Percentiles rank a stretch among this genome's conserved stretches.
Conservation (phyloP, 129 eudicot species). For the Centella asiatica region DNA sequence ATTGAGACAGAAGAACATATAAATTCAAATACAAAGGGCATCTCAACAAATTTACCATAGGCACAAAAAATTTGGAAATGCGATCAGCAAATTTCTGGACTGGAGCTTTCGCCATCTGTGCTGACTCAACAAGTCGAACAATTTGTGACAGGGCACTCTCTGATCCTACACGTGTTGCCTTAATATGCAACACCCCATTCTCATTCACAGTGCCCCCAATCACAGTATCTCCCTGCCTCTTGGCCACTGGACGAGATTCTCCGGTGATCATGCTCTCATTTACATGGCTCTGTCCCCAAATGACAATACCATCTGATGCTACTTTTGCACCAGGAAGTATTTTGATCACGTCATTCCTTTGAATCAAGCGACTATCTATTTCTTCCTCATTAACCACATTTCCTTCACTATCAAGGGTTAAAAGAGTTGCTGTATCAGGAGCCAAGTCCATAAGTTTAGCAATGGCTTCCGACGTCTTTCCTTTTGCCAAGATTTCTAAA, state of each 20-base stretch:
- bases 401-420: conserved; percentile 59
- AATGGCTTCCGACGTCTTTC: conserved; percentile 94
- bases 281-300: conserved; percentile 95
- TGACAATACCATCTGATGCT: conserved; percentile 81
- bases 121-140: conserved; percentile 93
- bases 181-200: conserved; percentile 80
- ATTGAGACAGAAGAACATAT: neutral
- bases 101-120: conserved; percentile 98
- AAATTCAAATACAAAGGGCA: neutral
- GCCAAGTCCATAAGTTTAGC: conserved; percentile 93
- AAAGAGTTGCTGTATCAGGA: conserved; percentile 68
- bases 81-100: conserved; percentile 95
- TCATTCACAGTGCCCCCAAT: conserved; percentile 93
- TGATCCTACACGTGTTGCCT: conserved; percentile 86
- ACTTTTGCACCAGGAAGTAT: conserved; percentile 92
- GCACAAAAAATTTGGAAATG: conserved; percentile 85
- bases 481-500: conserved; percentile 84
- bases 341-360: conserved; percentile 69
- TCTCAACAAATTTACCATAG: conserved; percentile 37
- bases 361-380: conserved; percentile 77
- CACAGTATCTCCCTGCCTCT: conserved; percentile 74
- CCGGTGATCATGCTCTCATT: conserved; percentile 99
- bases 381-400: conserved; percentile 67
- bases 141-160: conserved; percentile 95
- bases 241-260: conserved; percentile 83